These are phyloP conservation scores for Diaporthe ampelina DNA, from an alignment of 2,329 filamentous ascomycete genomes.

Conservation along the genomic window DNA sequence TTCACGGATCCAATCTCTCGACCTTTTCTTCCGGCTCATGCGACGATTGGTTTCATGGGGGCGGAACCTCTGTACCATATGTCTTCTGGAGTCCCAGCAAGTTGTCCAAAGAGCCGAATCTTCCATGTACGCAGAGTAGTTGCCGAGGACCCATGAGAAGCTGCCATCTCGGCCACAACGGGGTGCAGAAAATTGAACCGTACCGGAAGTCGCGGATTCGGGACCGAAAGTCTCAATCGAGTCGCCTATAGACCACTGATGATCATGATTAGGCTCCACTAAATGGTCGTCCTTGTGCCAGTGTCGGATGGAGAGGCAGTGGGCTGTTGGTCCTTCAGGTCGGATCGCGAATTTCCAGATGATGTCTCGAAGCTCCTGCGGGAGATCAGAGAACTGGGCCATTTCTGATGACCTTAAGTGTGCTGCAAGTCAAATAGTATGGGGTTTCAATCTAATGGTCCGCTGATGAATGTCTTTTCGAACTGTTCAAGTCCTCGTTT, in stretches of 20 bases:
- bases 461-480: not conserved
- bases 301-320: not conserved
- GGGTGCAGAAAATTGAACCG: not conserved
- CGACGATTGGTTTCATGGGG: not conserved
- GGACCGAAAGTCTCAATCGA: not conserved
- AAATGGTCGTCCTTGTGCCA: not conserved
- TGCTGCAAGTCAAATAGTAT: not conserved
- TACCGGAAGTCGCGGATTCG: not conserved
- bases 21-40: not conserved
- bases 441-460: not conserved
- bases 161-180: not conserved
- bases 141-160: not conserved
- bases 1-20: not conserved
- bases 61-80: not conserved
- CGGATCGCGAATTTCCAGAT: conserved; percentile 3
- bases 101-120: conserved; percentile 2
- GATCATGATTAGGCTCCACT: not conserved
- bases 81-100: not conserved
- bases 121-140: not conserved
- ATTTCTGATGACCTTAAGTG: not conserved
- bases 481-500: not conserved
- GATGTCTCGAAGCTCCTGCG: not conserved
- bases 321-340: not conserved
- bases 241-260: not conserved
- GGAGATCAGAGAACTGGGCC: not conserved